phyloP scores from a whole-genome alignment of 2,329 filamentous ascomycete species.

The Colletotrichum costaricense region DNA sequence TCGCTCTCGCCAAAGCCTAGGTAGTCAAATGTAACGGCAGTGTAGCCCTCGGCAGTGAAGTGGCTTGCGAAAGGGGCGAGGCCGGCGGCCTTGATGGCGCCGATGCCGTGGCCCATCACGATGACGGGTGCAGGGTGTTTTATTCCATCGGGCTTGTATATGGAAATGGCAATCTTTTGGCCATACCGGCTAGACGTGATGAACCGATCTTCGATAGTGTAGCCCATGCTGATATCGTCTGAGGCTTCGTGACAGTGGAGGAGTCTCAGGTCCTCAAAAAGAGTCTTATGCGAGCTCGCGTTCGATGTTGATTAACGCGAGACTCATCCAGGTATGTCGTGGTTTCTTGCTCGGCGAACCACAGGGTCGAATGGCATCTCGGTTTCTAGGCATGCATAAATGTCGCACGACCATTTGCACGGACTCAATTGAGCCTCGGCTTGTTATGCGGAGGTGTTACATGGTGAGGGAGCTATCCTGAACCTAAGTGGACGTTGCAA shows the following conservation, averaged over 20 bases:
- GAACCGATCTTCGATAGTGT: conserved; percentile 26
- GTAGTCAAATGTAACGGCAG: conserved; percentile 30
- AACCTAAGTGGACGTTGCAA: conserved; percentile 2
- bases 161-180: conserved; percentile 17
- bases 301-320: not conserved
- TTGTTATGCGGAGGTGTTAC: conserved; percentile 7
- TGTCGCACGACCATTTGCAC: not conserved
- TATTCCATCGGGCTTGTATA: conserved; percentile 26
- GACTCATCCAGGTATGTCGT: not conserved
- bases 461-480: conserved; percentile 8
- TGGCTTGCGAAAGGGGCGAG: conserved; percentile 16
- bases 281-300: not conserved
- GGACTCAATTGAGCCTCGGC: conserved; percentile 3
- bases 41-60: conserved; percentile 22
- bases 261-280: not conserved
- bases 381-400: not conserved
- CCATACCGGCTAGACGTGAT: conserved; percentile 16
- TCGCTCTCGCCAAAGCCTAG: conserved; percentile 29
- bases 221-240: not conserved
- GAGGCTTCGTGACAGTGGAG: not conserved
- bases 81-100: conserved; percentile 30
- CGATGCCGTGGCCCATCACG: conserved; percentile 29
- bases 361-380: not conserved
- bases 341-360: not conserved
- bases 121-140: not conserved